Evolutionary conservation across 1,284 basidiomycete genomes (phyloP), one percentile per base, ranked within the genome.

Genomic region (Moniliophthora roreri): DNA sequence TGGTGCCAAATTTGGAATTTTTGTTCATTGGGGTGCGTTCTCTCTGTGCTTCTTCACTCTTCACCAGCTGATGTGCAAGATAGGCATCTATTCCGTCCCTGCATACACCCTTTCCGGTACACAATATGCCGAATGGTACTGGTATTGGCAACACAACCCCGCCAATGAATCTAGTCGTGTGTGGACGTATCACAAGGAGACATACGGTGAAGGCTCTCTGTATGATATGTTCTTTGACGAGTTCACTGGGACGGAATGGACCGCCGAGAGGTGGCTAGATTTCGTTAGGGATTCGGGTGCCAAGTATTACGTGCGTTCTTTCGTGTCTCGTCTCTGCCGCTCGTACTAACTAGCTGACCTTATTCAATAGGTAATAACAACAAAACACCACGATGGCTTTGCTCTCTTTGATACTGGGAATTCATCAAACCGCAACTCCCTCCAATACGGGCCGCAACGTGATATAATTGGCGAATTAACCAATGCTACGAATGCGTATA

Each of bases 51-150:
- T 51, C 15, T 6, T 11, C 37, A n/a, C 16, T 28, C 38, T 9
- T 11, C 5, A 20, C 6, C 21, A 75, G 55, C 78, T 76, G 35
- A 90, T 1, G 90, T 92, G n/a, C 86, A 76, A 8, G 89, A 86
- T 18, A 98, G 74, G 38, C 83, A 78, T 48, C 93, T 81, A 56
- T 87, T 81, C 58, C 82, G 79, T 68, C 97, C 95, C 6, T 96
- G 78, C 15, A 80, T 76, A 52, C 47, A 57, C 55, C 9, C 47
- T 57, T 15, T 57, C 56, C 40, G 53, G 53, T 3, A 57, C 55
- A 21, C 55, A 57, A 38, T 57, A 57, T 37, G 48, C 55, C 24
- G 55, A 57, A 51, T 57, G 55, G 55, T 57, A 57, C 20, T 57
- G 55, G 55, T 57, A 57, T 32, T 57, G 55, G 55, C 55, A 57